Evolutionary conservation across 129 eudicot genomes (phyloP).

Genomic region (Heracleum sosnowskyi): DNA sequence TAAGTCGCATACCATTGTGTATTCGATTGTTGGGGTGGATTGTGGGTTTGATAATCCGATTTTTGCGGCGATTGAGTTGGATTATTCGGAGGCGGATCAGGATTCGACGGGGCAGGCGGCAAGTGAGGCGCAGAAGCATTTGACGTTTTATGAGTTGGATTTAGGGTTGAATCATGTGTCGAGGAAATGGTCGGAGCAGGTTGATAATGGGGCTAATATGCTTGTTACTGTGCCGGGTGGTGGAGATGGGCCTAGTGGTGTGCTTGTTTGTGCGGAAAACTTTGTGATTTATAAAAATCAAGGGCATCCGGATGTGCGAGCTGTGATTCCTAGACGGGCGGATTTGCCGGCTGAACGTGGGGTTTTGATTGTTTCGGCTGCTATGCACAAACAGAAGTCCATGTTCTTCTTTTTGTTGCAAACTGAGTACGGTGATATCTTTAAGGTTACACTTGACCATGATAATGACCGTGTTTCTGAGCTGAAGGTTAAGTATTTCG

Average conservation of each 20-base stretch:
- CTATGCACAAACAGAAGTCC: constrained; percentile 85
- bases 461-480: constrained; percentile 79
- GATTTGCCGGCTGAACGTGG: constrained; percentile 97
- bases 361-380: constrained; percentile 90
- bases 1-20: constrained; percentile 72
- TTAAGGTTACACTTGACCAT: constrained; percentile 86
- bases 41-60: constrained; percentile 96
- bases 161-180: constrained; percentile 95
- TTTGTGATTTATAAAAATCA: constrained; percentile 91
- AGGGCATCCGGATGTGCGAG: constrained; percentile 86
- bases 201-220: constrained; percentile 95
- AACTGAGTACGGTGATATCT: constrained; percentile 90
- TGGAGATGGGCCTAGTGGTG: constrained; percentile 99
- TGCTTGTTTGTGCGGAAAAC: constrained; percentile 95
- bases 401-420: constrained; percentile 94
- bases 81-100: constrained; percentile 90
- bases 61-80: constrained; percentile 97
- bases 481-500: constrained; percentile 87
- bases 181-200: constrained; percentile 92
- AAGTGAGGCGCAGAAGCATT: constrained; percentile 75
- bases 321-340: constrained; percentile 84
- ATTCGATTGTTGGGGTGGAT: constrained; percentile 83
- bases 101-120: constrained; percentile 95
- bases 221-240: constrained; percentile 99
- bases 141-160: constrained; percentile 91